A percentile compares a stretch with the other conserved stretches of the same genome.
phyloP scores from a whole-genome alignment of 2,329 filamentous ascomycete species.

The Ophiostoma fasciatum region DNA sequence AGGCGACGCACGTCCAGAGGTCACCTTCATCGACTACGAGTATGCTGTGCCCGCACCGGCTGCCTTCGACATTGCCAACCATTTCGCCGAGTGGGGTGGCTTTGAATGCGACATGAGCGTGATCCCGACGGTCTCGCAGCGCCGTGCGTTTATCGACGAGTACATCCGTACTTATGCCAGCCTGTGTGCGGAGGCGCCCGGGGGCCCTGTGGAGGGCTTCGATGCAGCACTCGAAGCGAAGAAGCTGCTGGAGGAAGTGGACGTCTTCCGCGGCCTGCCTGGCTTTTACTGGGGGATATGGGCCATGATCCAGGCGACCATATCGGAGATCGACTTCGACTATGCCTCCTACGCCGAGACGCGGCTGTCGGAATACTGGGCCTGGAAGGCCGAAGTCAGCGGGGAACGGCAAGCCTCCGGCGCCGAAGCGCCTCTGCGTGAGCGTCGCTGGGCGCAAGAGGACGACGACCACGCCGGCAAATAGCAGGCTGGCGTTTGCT shows the following conservation, averaged over 20 bases:
- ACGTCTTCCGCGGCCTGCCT: slow-evolving; percentile 74
- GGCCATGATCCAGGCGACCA: slow-evolving; percentile 86
- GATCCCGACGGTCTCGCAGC: slow-evolving; percentile 63
- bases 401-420: slow-evolving; percentile 38
- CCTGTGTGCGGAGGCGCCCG: slow-evolving; percentile 26
- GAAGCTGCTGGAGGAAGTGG: slow-evolving; percentile 64
- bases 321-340: slow-evolving; percentile 93
- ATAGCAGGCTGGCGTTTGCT: no score
- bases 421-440: slow-evolving; percentile 57
- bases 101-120: slow-evolving; percentile 86
- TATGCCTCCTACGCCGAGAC: slow-evolving; percentile 84
- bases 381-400: slow-evolving; percentile 64
- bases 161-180: slow-evolving; percentile 66
- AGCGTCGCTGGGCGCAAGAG: slow-evolving; percentile 61
- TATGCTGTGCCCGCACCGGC: slow-evolving; percentile 90
- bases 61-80: slow-evolving; percentile 92
- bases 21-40: slow-evolving; percentile 95
- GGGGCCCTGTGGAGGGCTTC: no score
- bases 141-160: slow-evolving; percentile 66
- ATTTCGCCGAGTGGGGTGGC: slow-evolving; percentile 96
- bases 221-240: slow-evolving; percentile 48
- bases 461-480: no score
- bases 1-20: slow-evolving; percentile 17
- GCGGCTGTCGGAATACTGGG: slow-evolving; percentile 81
- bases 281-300: slow-evolving; percentile 91